Percentiles rank a stretch among this genome's conserved stretches.
phyloP scores from a whole-genome alignment of 169 alveolate genomes.

The Plasmodium cynomolgi region DNA sequence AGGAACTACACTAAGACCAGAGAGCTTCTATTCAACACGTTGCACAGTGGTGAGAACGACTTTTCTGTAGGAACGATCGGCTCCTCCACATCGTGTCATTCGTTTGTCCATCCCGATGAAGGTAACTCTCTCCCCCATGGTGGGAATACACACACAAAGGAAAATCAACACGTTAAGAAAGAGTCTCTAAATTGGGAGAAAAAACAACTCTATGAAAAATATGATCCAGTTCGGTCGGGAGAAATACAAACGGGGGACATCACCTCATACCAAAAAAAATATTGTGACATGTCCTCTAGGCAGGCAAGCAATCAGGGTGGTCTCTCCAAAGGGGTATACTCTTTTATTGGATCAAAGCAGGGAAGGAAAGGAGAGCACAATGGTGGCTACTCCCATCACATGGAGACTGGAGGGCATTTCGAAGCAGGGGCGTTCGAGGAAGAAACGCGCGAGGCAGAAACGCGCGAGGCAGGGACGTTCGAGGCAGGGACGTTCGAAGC shows the following conservation, averaged over 20 bases:
- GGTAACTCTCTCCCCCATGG: not conserved
- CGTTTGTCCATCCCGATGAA: slow-evolving; percentile 1
- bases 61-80: not conserved
- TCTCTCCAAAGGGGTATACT: not conserved
- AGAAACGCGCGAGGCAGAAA: no score
- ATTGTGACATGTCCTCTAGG: not conserved
- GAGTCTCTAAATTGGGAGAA: not conserved
- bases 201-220: not conserved
- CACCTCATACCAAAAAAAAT: not conserved
- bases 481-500: not conserved
- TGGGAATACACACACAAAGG: not conserved
- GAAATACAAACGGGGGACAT: not conserved
- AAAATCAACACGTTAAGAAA: not conserved
- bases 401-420: not conserved
- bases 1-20: slow-evolving; percentile 34
- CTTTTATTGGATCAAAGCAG: not conserved
- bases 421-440: not conserved
- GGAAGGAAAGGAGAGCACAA: not conserved
- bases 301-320: not conserved
- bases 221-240: not conserved
- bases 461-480: not conserved
- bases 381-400: not conserved
- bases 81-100: not conserved
- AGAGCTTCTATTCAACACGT: slow-evolving; percentile 31
- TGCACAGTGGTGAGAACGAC: not conserved